Conservation (phyloP, 75 land plant genomes). For the Sequoia sempervirens region DNA sequence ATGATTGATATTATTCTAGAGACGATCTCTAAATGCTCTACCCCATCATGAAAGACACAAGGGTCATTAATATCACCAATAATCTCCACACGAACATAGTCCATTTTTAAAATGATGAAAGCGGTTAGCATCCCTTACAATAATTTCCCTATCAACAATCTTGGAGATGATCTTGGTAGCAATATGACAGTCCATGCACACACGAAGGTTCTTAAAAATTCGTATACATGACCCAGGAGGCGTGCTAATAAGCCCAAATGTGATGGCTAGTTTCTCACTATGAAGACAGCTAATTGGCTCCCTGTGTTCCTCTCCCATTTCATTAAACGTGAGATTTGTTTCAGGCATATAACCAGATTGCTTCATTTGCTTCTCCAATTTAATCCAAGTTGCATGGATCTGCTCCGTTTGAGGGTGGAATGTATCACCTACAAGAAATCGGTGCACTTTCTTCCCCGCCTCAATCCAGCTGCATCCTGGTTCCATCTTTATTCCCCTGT, state of each 20-base stretch:
- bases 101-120: constrained; percentile 11
- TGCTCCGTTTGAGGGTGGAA: constrained; percentile 33
- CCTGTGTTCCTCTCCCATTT: constrained; percentile 50
- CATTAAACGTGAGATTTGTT: constrained; percentile 43
- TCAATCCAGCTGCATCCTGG: constrained; percentile 67
- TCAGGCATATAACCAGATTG: constrained; percentile 60
- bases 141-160: constrained; percentile 4
- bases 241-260: constrained; percentile 9
- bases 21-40: no score
- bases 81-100: constrained; percentile 11
- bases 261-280: constrained; percentile 29
- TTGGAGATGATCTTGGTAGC: constrained; percentile 12
- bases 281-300: constrained; percentile 47
- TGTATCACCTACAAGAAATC: constrained; percentile 47
- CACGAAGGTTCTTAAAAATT: constrained; percentile 8
- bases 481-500: constrained; percentile 27
- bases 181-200: not conserved
- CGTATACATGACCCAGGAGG: not conserved
- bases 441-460: constrained; percentile 28
- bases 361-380: constrained; percentile 26
- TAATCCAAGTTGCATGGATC: constrained; percentile 46
- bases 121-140: constrained; percentile 2
- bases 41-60: no score
- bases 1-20: no score
- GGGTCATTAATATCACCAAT: constrained; percentile 3